Evolutionary conservation across 2,329 filamentous ascomycete species (phyloP).

Genomic region (Diaporthe citri): DNA sequence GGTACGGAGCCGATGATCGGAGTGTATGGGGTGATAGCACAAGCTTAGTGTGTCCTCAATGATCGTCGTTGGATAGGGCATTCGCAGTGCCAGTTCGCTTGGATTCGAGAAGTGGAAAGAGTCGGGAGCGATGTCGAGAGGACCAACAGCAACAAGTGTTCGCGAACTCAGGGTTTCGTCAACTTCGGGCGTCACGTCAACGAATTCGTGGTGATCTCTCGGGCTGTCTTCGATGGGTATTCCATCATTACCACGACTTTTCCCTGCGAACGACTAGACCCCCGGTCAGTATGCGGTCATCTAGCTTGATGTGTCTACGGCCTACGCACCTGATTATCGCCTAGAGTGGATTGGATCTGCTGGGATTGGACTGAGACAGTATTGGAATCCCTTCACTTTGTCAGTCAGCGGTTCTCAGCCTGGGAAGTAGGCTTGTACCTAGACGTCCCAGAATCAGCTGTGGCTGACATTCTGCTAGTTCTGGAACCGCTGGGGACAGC

Average conservation of each 20-base stretch:
- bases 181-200: too few species aligned
- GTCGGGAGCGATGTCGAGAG: background rate
- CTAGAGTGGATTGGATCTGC: too few species aligned
- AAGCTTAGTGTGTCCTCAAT: background rate
- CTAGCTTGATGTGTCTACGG: too few species aligned
- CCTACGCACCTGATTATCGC: background rate
- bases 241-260: too few species aligned
- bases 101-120: background rate
- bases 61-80: background rate
- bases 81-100: background rate
- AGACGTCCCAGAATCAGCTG: background rate
- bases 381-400: background rate
- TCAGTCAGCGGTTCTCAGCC: background rate
- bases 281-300: background rate
- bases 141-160: too few species aligned
- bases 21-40: background rate
- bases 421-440: background rate
- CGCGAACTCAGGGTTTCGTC: background rate
- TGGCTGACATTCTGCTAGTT: background rate
- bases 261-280: background rate
- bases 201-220: background rate
- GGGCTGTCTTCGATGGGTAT: background rate
- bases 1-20: too few species aligned
- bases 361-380: background rate
- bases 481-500: background rate